Base-by-base conservation (phyloP, 2,329 filamentous ascomycete species). In the Arthrobotrys conoides region DNA sequence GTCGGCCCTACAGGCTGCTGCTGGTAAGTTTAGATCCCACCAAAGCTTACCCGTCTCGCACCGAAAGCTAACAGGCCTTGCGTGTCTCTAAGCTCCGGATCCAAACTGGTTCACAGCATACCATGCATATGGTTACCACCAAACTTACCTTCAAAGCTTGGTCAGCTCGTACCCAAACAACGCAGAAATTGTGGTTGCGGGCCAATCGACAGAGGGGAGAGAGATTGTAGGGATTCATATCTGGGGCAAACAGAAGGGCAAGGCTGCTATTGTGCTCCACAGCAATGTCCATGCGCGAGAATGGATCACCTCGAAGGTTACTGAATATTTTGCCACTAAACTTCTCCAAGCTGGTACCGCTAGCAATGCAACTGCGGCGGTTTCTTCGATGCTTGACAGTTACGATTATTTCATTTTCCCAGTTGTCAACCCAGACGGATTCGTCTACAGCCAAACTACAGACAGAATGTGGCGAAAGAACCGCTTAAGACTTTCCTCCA, bases 321-420 rank as follows among this genome's bases (percentile, higher is more conserved):
- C 86, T 48, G 88, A 90, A 82, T 90, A 89, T 82, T 83, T 89
- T 16, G 85, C 87, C 9, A 86, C 86, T 78, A 83, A 85, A 18
- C 84, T 90, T 36, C 83, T 89, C 18, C 84, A 84, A 41, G 16
- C 14, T n/a, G 85, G 86, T 63, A 88, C 88, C 81, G 82, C 81
- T 36, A 83, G 83, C 18, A 46, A 85, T 24, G 38, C 57, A 4
- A 61, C 59, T 41, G 49, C 22, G 8, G 83, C 46, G 82, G 83
- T 0, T 20, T 46, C 65, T 8, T 51, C 59, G 8, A 86, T 88
- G 67, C 85, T 91, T 24, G 86, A 91, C 83, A 88, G 86, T 70
- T 91, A 90, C 82, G 91, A 92, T 83, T 90, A 90, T 80, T 91
- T 90, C 83, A 87, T 92, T 80, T 86, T 91, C 77, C 89, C 89